Base-by-base conservation (phyloP, 1,284 basidiomycete genomes). In the Coriolopsis trogii region DNA sequence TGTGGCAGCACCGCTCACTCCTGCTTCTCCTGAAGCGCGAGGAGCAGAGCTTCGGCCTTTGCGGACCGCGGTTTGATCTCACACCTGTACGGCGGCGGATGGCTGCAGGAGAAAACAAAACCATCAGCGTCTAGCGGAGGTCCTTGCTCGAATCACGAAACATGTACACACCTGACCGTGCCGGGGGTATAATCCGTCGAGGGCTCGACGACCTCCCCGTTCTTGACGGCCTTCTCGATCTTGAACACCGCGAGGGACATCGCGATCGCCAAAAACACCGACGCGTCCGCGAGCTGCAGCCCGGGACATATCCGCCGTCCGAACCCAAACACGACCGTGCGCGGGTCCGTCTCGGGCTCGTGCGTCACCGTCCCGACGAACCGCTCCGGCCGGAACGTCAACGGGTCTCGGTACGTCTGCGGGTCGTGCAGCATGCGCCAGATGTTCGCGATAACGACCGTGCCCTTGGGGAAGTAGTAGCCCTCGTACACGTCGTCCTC, bases 21-120 rank as follows among this genome's bases (percentile, higher is more conserved):
- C 16, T 38, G 45, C 26, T 12, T 28, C 44, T 44, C 38, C 43
- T 16, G 33, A 33, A 58, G 26, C 9, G 42, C 16, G 24, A 37
- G 40, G 24, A 66, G 48, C 8, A 67, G 46, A 3, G 62, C 56
- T 37, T 61, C 61, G 8, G 64, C 62, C 44, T 60, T 62, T 3
- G 52, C 56, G 4, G 61, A 66, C 18, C 69, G 56, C 6, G 69
- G 67, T 39, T 60, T 67, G 31, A 73, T 64, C 28, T 59, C 53
- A 50, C 67, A 70, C 48, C 63, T 56, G 62, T 68, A 72, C 0
- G 67, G 67, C 25, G 61, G 58, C 6, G 69, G 68, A 50, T 69
- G 68, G 51, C 69, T 56, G 25, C 28, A 34, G 18, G 30, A 26
- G 57, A 21, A 23, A 23, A 6, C n/a, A n/a, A n/a, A n/a, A n/a